Evolutionary conservation across 805 yeast species (phyloP), one percentile per base, ranked within the genome.

Genomic region (Kregervanrija delftensis): DNA sequence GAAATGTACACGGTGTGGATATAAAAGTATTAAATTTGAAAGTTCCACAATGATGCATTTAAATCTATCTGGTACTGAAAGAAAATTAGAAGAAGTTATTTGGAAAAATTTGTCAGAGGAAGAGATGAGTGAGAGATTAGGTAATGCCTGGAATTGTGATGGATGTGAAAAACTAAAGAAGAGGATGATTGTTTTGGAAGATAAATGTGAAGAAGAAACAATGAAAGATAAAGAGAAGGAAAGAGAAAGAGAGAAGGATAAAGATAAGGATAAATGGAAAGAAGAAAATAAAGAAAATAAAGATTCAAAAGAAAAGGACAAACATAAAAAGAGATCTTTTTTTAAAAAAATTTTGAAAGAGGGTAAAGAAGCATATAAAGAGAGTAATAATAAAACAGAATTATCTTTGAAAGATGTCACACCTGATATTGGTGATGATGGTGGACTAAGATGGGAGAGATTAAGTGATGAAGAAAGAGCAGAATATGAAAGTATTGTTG

Each of bases 111-210:
- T 85, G 0, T 68, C 72, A 43, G 81, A 79, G 47, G 95, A 85
- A 59, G 69, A 79, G 3, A 62, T 85, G 42, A 67, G 71, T n/a
- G 69, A 72, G 8, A 83, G 57, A 31, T 47, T 87, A 22, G 90
- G 81, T 6, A 84, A 85, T 63, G 86, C 93, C 1, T 85, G 95
- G 95, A 76, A 81, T 50, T 85, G 95, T 66, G 90, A 93, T 8
- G 76, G 78, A 44, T 85, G 95, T 65, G 63, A 61, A 42, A 64
- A 73, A 47, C 37, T 51, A 28, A 48, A 44, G 10, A 42, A 35
- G 13, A 42, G 44, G 53, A 55, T 54, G 16, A 46, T 39, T 11
- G 40, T 37, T 14, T 15, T 47, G 17, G 45, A 44, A 22, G 39
- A 48, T 28, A 33, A 43, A 33, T 33, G 45, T 8, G 41, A 44